Base-by-base conservation (phyloP, 75 land plant species). In the Isoetes taiwanensis region DNA sequence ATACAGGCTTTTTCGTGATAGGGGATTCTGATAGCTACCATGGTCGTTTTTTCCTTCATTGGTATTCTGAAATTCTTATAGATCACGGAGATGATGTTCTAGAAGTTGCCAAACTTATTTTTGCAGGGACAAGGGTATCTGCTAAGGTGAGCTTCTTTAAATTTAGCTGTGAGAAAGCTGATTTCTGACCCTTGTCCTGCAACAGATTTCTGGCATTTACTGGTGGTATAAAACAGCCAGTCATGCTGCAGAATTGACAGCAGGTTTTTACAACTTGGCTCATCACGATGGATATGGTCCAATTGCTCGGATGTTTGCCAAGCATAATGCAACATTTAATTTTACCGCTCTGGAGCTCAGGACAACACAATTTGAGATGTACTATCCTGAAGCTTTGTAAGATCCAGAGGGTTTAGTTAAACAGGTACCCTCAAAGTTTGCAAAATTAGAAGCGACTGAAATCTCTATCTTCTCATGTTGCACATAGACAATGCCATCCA, bases 191-290 rank as follows among this genome's bases (percentile, higher is more conserved):
- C 3, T 11, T 17, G 11, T 27, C 38, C 29, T 21, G 11, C 24
- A 56, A 41, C 70, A 90, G 94, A 70, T 90, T 52, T 80, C 94
- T 38, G 76, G 88, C 35, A 61, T 90, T 25, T 82, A 80, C 60
- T 90, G 94, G 97, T 83, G 89, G 80, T 90, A 90, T 57, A 73
- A 58, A 61, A 78, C 94, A 30, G 23, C 69, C 30, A 83, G 94
- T 46, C 97, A 90, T 72, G 97, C 94, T 25, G 85, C 97, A 52
- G 97, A 86, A 61, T 64, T 86, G 10, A 76, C 85, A 24, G 78
- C 88, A 26, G 97, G 97, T 34, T 86, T 71, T 41, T 78, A 86
- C 58, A 90, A 83, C 64, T 63, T 86, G 12, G 37, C 78, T 32
- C 71, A 86, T 48, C 78, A 69, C 40, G 82, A 86, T 75, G 94